Evolutionary conservation across 2,329 filamentous ascomycete species (phyloP).

Genomic region (Phialophora tarda): DNA sequence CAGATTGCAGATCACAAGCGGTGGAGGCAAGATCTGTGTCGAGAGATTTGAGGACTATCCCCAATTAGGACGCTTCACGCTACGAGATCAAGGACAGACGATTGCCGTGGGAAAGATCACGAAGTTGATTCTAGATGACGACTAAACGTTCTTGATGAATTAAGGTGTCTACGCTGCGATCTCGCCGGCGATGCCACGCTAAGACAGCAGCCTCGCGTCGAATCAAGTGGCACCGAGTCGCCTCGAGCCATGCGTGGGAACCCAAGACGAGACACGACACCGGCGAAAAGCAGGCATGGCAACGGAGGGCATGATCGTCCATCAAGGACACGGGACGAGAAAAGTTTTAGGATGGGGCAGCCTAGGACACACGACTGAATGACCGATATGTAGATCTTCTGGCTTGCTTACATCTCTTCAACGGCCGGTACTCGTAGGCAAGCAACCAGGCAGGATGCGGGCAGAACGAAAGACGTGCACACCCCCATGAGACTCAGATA

Average conservation of each 20-base stretch:
- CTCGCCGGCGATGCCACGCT: too few species aligned
- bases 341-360: not conserved
- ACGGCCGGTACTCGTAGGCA: not conserved
- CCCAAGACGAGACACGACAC: not conserved
- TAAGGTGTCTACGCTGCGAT: not conserved
- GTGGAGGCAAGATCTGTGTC: slow-evolving; percentile 84
- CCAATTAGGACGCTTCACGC: slow-evolving; percentile 88
- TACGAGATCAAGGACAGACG: slow-evolving; percentile 95
- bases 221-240: not conserved
- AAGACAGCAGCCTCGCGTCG: not conserved
- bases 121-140: slow-evolving; percentile 69
- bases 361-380: not conserved
- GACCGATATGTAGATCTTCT: not conserved
- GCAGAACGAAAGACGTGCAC: too few species aligned
- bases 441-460: not conserved
- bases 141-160: slow-evolving; percentile 18
- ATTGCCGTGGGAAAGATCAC: slow-evolving; percentile 99
- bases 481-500: too few species aligned
- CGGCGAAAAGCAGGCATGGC: not conserved
- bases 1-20: slow-evolving; percentile 82
- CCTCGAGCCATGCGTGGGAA: not conserved
- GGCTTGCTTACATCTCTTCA: not conserved
- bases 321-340: not conserved
- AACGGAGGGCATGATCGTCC: not conserved
- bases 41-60: slow-evolving; percentile 96